Evolutionary conservation across 179 eudicot species (phyloP).

Genomic region (Beta corolliflora): DNA sequence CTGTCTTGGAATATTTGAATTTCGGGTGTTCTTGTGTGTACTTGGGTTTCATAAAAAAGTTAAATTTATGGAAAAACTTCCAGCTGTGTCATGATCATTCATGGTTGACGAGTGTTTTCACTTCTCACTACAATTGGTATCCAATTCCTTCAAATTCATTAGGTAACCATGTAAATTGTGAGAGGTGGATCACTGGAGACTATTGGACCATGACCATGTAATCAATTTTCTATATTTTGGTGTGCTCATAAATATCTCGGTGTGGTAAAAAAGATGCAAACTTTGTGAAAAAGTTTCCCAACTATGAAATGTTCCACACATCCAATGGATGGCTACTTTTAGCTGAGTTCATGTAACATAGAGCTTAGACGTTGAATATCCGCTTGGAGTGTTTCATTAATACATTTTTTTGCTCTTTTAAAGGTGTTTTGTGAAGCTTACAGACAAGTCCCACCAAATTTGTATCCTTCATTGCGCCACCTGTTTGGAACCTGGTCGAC

Average conservation of each 20-base stretch:
- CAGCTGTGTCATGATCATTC: background rate
- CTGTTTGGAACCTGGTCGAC: slow-evolving; percentile 91
- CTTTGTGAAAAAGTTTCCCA: background rate
- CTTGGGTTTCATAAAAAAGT: background rate
- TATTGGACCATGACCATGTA: background rate
- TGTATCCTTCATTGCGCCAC: slow-evolving; percentile 78
- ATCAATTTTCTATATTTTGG: background rate
- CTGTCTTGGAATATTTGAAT: background rate
- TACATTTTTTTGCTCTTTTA: background rate
- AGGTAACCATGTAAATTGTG: background rate
- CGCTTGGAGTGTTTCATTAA: background rate
- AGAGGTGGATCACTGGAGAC: background rate
- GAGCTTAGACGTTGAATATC: background rate
- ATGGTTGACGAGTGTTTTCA: background rate
- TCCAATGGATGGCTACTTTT: background rate
- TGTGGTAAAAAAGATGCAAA: slow-evolving; percentile 2
- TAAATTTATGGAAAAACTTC: background rate
- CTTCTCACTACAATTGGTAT: background rate
- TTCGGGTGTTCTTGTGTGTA: background rate
- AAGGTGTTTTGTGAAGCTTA: slow-evolving; percentile 90
- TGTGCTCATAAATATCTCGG: background rate
- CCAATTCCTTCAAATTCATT: background rate
- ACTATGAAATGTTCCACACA: background rate
- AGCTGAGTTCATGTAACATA: background rate
- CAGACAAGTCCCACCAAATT: slow-evolving; percentile 61